phyloP scores from a whole-genome alignment of 495 filamentous ascomycete genomes.

The Penicillium silybi region DNA sequence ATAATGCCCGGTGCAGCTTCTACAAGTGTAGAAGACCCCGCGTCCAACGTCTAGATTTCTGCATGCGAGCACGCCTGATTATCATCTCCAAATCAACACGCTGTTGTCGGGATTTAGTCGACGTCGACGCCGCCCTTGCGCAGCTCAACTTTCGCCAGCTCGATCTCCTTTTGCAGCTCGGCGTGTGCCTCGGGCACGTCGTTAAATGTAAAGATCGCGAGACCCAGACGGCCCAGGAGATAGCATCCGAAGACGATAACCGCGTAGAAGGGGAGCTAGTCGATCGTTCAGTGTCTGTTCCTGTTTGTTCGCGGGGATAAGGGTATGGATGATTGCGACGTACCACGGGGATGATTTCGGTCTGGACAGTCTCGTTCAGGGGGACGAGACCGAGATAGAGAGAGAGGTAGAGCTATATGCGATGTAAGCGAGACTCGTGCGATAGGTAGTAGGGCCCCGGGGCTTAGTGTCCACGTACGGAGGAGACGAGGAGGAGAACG shows the following conservation, averaged over 20 bases:
- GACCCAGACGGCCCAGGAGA: constrained; percentile 85
- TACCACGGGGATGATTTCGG: constrained; percentile 53
- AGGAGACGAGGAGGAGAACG: constrained; percentile 77
- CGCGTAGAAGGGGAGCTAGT: constrained; percentile 85
- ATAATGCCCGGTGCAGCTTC: constrained; percentile 2
- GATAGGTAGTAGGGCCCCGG: background rate
- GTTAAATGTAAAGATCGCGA: constrained; percentile 92
- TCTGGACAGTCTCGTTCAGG: constrained; percentile 61
- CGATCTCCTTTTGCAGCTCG: constrained; percentile 72
- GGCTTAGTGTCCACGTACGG: constrained; percentile 51
- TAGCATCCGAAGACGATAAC: constrained; percentile 91
- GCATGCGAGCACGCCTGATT: background rate
- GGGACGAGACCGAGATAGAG: constrained; percentile 83
- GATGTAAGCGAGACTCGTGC: constrained; percentile 4
- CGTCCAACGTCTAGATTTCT: background rate
- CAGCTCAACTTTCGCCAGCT: constrained; percentile 47
- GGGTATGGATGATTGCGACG: constrained; percentile 16
- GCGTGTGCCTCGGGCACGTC: constrained; percentile 88
- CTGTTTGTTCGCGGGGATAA: background rate
- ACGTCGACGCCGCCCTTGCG: constrained; percentile 47
- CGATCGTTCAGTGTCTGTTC: background rate
- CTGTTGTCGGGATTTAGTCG: constrained; percentile 28
- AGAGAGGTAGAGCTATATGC: constrained; percentile 73
- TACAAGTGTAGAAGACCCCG: background rate
- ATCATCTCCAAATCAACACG: background rate